Conservation (phyloP, 257 asterid species). For the Eucommia ulmoides region DNA sequence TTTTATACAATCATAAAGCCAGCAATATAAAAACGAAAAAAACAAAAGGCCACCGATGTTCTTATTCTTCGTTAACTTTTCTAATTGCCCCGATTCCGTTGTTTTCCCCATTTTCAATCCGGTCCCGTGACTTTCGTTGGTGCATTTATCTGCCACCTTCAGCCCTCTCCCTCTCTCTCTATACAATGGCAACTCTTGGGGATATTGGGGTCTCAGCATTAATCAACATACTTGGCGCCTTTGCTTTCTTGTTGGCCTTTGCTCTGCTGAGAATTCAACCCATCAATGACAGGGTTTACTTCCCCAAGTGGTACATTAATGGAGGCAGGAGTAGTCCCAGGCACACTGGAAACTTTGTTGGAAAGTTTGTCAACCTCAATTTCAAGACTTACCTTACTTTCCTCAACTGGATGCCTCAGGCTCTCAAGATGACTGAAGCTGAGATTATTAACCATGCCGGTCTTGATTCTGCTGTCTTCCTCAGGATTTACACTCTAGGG, state of each 20-base stretch:
- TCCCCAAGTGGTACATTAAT: constrained; percentile 84
- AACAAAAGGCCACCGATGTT: too few species aligned
- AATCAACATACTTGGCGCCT: constrained; percentile 56
- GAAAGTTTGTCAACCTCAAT: constrained; percentile 66
- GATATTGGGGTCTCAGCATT: constrained; percentile 93
- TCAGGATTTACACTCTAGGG: constrained; percentile 94
- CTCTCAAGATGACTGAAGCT: constrained; percentile 78
- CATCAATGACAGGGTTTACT: constrained; percentile 84
- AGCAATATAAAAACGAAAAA: too few species aligned
- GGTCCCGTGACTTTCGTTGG: too few species aligned
- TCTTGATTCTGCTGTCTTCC: constrained; percentile 90
- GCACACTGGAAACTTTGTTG: constrained; percentile 59
- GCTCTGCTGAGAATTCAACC: constrained; percentile 93
- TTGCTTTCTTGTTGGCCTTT: constrained; percentile 81
- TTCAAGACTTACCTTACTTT: constrained; percentile 73
- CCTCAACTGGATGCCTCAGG: constrained; percentile 98
- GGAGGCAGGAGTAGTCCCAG: constrained; percentile 68
- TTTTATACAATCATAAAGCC: too few species aligned
- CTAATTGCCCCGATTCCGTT: too few species aligned
- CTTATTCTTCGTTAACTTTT: too few species aligned
- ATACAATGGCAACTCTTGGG: constrained; percentile 64
- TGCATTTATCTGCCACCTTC: too few species aligned
- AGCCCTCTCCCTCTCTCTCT: constrained; percentile 1
- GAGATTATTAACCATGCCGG: constrained; percentile 87
- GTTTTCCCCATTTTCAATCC: too few species aligned